Conservation (phyloP, 176 grass and related monocot genomes). For the Musa schizocarpa region DNA sequence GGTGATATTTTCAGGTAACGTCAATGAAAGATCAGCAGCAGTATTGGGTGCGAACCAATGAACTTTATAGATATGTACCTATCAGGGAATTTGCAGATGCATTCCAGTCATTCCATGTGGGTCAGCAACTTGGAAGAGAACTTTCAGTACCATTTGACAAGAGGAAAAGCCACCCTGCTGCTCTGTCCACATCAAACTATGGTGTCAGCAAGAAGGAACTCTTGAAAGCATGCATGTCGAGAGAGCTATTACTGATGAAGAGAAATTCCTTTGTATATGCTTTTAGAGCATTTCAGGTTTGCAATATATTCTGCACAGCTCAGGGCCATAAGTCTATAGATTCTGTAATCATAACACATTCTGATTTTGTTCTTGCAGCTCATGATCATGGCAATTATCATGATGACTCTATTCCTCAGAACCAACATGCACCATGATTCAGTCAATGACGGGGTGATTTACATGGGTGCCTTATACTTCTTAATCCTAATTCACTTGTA, state of each 20-base stretch:
- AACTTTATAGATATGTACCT: conserved; percentile 40
- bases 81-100: conserved; percentile 43
- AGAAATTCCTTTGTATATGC: conserved; percentile 86
- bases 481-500: conserved; percentile 58
- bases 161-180: conserved; percentile 57
- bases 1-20: conserved; percentile 22
- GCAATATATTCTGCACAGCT: neutral
- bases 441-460: conserved; percentile 31
- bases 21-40: conserved; percentile 73
- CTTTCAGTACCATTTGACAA: conserved; percentile 54
- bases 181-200: conserved; percentile 54
- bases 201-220: conserved; percentile 48
- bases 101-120: conserved; percentile 47
- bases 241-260: conserved; percentile 81
- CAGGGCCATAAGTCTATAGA: neutral
- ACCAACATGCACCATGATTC: conserved; percentile 50
- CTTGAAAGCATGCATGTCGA: conserved; percentile 54
- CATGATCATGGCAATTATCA: conserved; percentile 35
- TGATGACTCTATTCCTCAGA: conserved; percentile 71
- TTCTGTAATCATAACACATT: neutral
- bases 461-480: conserved; percentile 53
- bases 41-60: conserved; percentile 38
- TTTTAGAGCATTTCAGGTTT: conserved; percentile 62
- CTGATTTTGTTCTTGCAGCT: conserved; percentile 27
- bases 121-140: conserved; percentile 34